Conservation (phyloP, 1,139 yeast genomes). For the Zygosaccharomyces pseudobailii region DNA sequence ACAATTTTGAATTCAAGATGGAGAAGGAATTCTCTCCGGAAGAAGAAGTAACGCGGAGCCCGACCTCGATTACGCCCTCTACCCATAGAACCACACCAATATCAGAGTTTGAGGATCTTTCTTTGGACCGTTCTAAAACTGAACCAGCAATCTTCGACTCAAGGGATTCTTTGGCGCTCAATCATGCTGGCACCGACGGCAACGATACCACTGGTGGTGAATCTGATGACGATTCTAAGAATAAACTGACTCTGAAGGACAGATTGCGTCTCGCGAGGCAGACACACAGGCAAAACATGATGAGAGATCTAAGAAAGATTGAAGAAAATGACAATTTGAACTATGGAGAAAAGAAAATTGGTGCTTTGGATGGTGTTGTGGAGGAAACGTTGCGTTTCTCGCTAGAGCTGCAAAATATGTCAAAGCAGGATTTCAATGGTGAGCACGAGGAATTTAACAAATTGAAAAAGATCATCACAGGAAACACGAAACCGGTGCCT, state of each 20-base stretch:
- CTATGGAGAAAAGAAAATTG: slow-evolving; percentile 7
- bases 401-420: slow-evolving; percentile 21
- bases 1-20: slow-evolving; percentile 44
- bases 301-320: slow-evolving; percentile 10
- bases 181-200: slow-evolving; percentile 1
- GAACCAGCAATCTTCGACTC: slow-evolving; percentile 3
- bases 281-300: slow-evolving; percentile 16
- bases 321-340: slow-evolving; percentile 7
- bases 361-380: slow-evolving; percentile 21
- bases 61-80: not conserved
- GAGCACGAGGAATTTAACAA: slow-evolving; percentile 15
- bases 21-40: slow-evolving; percentile 10
- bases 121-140: not conserved
- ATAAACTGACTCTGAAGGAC: slow-evolving; percentile 5
- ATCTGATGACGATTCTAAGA: slow-evolving; percentile 1
- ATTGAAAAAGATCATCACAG: slow-evolving; percentile 29
- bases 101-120: not conserved
- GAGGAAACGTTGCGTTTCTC: slow-evolving; percentile 26
- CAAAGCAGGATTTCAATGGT: slow-evolving; percentile 11
- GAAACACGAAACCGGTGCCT: slow-evolving; percentile 15
- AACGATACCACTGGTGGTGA: slow-evolving; percentile 4
- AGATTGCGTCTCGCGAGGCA: slow-evolving; percentile 12
- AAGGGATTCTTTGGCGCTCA: slow-evolving; percentile 1
- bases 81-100: not conserved
- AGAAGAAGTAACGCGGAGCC: not conserved